A percentile compares a stretch with the other conserved stretches of the same genome.
Evolutionary conservation across 257 asterid genomes (phyloP).

Genomic region (Dorcoceras hygrometricum): DNA sequence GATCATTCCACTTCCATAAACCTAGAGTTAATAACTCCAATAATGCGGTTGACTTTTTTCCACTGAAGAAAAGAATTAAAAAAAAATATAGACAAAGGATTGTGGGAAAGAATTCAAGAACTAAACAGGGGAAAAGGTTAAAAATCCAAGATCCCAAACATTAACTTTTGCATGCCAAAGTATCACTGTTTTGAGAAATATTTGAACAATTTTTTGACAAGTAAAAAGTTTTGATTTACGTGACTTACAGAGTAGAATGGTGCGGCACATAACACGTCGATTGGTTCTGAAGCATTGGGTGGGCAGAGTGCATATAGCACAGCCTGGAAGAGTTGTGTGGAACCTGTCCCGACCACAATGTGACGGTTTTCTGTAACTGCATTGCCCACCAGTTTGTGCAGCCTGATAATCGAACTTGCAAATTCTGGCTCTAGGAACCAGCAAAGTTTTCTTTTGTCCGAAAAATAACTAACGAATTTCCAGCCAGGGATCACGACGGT

Average conservation of each 20-base stretch:
- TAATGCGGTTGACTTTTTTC: neutral
- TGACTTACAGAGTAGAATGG: constrained; percentile 83
- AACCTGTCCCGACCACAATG: constrained; percentile 92
- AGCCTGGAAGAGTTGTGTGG: constrained; percentile 89
- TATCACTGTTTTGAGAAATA: neutral
- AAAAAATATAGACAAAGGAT: no score
- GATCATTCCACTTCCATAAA: neutral
- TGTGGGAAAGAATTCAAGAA: no score
- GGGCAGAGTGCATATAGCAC: constrained; percentile 75
- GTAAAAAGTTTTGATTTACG: neutral
- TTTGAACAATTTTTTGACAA: neutral
- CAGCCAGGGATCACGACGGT: constrained; percentile 73
- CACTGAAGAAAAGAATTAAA: neutral
- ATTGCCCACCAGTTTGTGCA: constrained; percentile 79
- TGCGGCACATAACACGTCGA: constrained; percentile 79
- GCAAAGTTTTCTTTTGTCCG: constrained; percentile 60
- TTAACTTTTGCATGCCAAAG: neutral
- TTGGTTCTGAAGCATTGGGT: constrained; percentile 54
- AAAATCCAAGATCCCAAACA: neutral
- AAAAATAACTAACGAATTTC: constrained; percentile 87
- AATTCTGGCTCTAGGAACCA: constrained; percentile 90
- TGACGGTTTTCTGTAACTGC: constrained; percentile 65
- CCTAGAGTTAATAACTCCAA: neutral
- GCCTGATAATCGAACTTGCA: constrained; percentile 47
- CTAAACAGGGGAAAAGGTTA: neutral